Conservation (phyloP, 2,329 filamentous ascomycete genomes). For the Pyrenophora seminiperda region DNA sequence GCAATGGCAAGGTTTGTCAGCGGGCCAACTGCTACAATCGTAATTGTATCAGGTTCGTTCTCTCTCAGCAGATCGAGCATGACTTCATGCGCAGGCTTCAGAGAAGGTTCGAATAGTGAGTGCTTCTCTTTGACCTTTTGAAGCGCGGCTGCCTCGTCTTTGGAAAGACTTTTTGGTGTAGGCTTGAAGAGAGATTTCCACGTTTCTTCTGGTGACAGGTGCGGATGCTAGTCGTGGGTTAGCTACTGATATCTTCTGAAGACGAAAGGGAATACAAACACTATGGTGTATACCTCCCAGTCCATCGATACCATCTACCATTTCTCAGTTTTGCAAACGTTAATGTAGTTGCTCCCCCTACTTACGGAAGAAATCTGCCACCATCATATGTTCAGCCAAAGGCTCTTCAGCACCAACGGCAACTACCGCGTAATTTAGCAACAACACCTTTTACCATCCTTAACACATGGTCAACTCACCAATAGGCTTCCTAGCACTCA, state of each 20-base stretch:
- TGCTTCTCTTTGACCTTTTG: slow-evolving; percentile 47
- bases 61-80: slow-evolving; percentile 85
- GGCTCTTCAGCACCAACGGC: slow-evolving; percentile 87
- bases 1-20: slow-evolving; percentile 93
- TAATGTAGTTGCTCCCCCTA: slow-evolving; percentile 9
- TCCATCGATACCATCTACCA: slow-evolving; percentile 54
- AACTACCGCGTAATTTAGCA: slow-evolving; percentile 51
- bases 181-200: slow-evolving; percentile 55
- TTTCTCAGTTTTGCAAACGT: slow-evolving; percentile 8
- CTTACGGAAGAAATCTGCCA: slow-evolving; percentile 78
- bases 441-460: neutral
- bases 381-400: slow-evolving; percentile 78
- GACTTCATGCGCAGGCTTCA: slow-evolving; percentile 75
- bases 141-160: slow-evolving; percentile 43
- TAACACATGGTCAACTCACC: slow-evolving; percentile 27
- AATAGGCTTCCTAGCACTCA: slow-evolving; percentile 76
- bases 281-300: slow-evolving; percentile 56
- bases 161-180: slow-evolving; percentile 36
- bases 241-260: slow-evolving; percentile 1
- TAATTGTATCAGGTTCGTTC: slow-evolving; percentile 81
- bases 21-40: slow-evolving; percentile 87
- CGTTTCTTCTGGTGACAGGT: slow-evolving; percentile 54
- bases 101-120: slow-evolving; percentile 74
- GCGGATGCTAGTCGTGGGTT: slow-evolving; percentile 50
- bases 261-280: slow-evolving; percentile 30